Conservation (phyloP, 2,329 filamentous ascomycete genomes). For the Clathrospora elynae region DNA sequence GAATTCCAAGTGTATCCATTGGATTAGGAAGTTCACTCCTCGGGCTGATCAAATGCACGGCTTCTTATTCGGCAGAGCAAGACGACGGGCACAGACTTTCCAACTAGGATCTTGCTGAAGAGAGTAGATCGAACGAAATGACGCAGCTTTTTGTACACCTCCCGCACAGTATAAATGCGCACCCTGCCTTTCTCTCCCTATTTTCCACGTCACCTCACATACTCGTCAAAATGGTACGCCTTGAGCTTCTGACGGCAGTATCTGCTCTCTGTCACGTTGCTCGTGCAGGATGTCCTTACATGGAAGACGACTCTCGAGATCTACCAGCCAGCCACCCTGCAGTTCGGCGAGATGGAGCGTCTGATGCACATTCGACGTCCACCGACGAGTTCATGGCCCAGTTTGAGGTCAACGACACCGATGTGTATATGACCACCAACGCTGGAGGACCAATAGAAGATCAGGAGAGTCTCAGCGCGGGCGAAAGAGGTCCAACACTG, state of each 20-base stretch:
- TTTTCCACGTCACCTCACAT: background rate
- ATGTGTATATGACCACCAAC: constrained; percentile 62
- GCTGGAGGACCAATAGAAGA: constrained; percentile 71
- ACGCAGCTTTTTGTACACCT: background rate
- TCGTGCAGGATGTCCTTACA: constrained; percentile 44
- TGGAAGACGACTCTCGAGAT: constrained; percentile 39
- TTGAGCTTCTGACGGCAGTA: constrained; percentile 30
- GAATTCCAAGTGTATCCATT: constrained; percentile 7
- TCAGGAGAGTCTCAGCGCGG: constrained; percentile 69
- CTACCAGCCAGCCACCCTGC: constrained; percentile 37
- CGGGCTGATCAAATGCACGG: constrained; percentile 8
- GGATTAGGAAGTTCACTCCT: constrained; percentile 3
- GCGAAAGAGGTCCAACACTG: constrained; percentile 68
- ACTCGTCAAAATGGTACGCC: constrained; percentile 31
- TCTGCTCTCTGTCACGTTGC: constrained; percentile 30
- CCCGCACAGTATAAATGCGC: constrained; percentile 21
- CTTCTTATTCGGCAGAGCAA: constrained; percentile 4
- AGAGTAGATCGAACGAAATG: background rate
- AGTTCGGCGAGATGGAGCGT: constrained; percentile 34
- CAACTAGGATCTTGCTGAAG: constrained; percentile 1
- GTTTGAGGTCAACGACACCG: constrained; percentile 46
- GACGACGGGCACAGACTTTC: background rate
- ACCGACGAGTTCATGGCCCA: constrained; percentile 46
- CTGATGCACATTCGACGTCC: constrained; percentile 10
- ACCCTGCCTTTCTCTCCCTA: background rate